Evolutionary conservation across 495 filamentous ascomycete genomes (phyloP).

Genomic region (Daldinia loculata): DNA sequence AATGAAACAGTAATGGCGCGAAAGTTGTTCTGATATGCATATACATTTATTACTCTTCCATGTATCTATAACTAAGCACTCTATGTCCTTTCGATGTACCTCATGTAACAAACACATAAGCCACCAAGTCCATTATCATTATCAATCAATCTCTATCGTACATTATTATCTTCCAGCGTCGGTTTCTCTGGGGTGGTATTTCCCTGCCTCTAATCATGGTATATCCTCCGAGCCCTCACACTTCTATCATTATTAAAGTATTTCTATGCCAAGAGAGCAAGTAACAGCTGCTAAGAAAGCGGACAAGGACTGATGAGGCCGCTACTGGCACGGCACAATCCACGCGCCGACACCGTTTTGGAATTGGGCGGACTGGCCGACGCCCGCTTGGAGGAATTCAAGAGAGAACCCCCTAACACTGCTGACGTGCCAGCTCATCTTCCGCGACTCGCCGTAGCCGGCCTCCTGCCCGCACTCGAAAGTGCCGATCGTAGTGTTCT

Average conservation of each 20-base stretch:
- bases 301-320: neutral
- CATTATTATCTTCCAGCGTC: neutral
- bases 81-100: neutral
- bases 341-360: conserved; percentile 43
- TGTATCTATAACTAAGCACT: neutral
- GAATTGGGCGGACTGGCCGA: conserved; percentile 37
- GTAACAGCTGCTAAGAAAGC: neutral
- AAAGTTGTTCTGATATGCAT: neutral
- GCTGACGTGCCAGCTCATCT: conserved; percentile 42
- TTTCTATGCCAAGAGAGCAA: conserved; percentile 9
- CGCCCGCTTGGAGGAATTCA: conserved; percentile 42
- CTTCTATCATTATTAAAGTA: neutral
- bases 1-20: neutral
- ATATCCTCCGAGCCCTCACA: neutral
- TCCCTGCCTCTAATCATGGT: conserved; percentile 1
- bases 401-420: conserved; percentile 41
- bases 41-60: neutral
- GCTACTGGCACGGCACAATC: conserved; percentile 42
- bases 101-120: conserved; percentile 1
- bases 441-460: conserved; percentile 17
- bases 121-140: conserved; percentile 7
- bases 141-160: neutral
- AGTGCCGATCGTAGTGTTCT: conserved; percentile 35
- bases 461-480: conserved; percentile 37
- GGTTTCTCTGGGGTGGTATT: neutral